Evolutionary conservation across 1,284 basidiomycete genomes (phyloP), one percentile per base, ranked within the genome.

Genomic region (Spongispora temasekensis): DNA sequence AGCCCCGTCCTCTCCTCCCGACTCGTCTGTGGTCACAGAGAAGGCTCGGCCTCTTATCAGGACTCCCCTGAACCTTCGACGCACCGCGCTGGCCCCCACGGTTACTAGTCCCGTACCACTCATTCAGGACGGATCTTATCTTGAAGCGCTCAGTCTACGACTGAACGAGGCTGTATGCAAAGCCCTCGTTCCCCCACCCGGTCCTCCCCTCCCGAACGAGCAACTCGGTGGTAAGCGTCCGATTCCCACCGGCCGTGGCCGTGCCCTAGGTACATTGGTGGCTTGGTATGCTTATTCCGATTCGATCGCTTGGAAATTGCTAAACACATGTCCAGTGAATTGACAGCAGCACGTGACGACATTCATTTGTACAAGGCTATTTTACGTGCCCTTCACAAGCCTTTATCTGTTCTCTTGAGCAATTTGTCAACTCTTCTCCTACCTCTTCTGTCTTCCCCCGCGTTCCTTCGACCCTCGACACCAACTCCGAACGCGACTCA

Each of bases 121-220:
- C 44, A 77, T 88, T 40, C 90, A 90, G 67, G 90, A 91, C 71
- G 88, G 88, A 56, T 89, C 88, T 6, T 93, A 91, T 73, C 80
- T 92, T 61, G 88, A 91, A 71, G 83, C 86, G 57, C 82, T 93
- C 53, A 81, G 85, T 65, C 79, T 92, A 59, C 91, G 88, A 71
- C 78, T 93, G 44, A 91, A 86, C 68, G 91, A 93, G 72, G 90
- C 88, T 0, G 88, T 90, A n/a, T 86, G 89, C 51, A 90, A 85
- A 75, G 87, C 89, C 2, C 78, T 93, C 46, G 79, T 83, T 15
- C 86, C 88, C 64, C 88, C 90, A 17, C 70, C 79, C 2, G 85
- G 85, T 12, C 78, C 85, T 27, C 78, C 79, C 27, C 67, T 74
- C 53, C 72, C 78, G 6, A 74, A 74, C 58, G 89, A 91, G 61